These are phyloP conservation scores for Candolleomyces efflorescens DNA, from an alignment of 768 basidiomycete species.

Conservation along the genomic window DNA sequence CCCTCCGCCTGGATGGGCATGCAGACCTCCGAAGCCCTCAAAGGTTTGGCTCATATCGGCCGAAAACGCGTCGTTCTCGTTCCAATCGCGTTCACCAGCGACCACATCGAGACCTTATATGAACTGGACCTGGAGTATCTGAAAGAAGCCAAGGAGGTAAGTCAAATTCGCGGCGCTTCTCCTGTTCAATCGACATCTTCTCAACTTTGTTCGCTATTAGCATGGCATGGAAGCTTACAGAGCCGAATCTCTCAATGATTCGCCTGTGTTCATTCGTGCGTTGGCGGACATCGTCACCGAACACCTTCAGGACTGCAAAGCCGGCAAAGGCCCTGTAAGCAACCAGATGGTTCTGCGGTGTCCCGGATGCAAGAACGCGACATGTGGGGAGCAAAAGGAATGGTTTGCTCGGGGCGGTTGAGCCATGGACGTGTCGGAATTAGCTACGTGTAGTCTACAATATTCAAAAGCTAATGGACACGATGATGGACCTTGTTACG, in stretches of 20 bases:
- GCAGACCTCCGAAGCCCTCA: constrained; percentile 89
- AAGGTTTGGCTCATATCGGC: constrained; percentile 76
- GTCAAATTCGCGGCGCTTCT: constrained; percentile 20
- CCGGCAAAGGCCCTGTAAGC: constrained; percentile 64
- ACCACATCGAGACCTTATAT: constrained; percentile 98
- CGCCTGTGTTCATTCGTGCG: constrained; percentile 93
- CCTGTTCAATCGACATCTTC: constrained; percentile 15
- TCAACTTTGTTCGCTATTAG: constrained; percentile 36
- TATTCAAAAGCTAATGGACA: not conserved
- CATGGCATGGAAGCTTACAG: constrained; percentile 88
- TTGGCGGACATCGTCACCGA: constrained; percentile 85
- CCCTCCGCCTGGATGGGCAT: constrained; percentile 98
- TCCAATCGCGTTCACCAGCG: constrained; percentile 97
- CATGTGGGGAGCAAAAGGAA: constrained; percentile 81
- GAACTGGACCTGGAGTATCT: constrained; percentile 94
- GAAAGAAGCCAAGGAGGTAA: constrained; percentile 85
- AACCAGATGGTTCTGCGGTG: constrained; percentile 84
- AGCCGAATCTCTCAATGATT: constrained; percentile 90
- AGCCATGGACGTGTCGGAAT: constrained; percentile 18
- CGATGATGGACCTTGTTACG: constrained; percentile 3
- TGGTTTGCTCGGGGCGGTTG: constrained; percentile 83
- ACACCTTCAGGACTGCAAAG: constrained; percentile 64
- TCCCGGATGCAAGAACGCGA: constrained; percentile 89
- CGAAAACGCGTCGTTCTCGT: constrained; percentile 78
- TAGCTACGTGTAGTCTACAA: constrained; percentile 6